Conservation (phyloP, 495 filamentous ascomycete genomes). For the Neurospora sp. region DNA sequence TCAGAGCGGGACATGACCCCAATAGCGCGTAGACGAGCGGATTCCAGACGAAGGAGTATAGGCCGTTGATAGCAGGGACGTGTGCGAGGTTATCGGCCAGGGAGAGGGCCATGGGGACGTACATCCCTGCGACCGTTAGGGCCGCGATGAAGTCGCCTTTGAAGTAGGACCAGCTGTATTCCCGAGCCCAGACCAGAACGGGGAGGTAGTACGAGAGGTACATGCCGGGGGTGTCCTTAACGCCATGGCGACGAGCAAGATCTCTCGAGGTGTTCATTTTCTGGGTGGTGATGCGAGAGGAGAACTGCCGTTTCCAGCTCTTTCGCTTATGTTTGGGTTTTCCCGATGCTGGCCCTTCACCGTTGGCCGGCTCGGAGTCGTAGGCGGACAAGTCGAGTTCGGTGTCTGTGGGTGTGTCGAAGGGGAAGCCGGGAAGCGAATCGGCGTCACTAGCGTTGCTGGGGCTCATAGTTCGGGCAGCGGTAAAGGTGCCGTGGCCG, state of each 20-base stretch:
- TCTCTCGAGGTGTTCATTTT: slow-evolving; percentile 54
- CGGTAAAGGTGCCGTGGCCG: slow-evolving; percentile 60
- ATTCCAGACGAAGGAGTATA: slow-evolving; percentile 90
- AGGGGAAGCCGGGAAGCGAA: slow-evolving; percentile 21
- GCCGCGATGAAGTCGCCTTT: slow-evolving; percentile 80
- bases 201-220: slow-evolving; percentile 93
- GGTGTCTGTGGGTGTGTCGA: slow-evolving; percentile 11
- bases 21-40: slow-evolving; percentile 83
- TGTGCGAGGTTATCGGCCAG: slow-evolving; percentile 90
- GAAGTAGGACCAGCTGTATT: slow-evolving; percentile 74
- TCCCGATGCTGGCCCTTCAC: slow-evolving; percentile 10
- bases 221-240: slow-evolving; percentile 49
- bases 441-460: slow-evolving; percentile 15
- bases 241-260: slow-evolving; percentile 50
- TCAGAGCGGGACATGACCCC: slow-evolving; percentile 82
- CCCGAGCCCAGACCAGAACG: slow-evolving; percentile 73
- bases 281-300: slow-evolving; percentile 36
- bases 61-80: slow-evolving; percentile 86
- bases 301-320: slow-evolving; percentile 27
- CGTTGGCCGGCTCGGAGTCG: slow-evolving; percentile 5
- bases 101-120: slow-evolving; percentile 94
- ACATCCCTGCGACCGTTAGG: slow-evolving; percentile 90
- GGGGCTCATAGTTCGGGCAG: slow-evolving; percentile 44
- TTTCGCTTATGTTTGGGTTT: slow-evolving; percentile 9
- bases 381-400: slow-evolving; percentile 13